Percentiles rank a stretch among this genome's conserved stretches.
These are phyloP conservation scores for Globisporangium nagaii DNA, from an alignment of 352 stramenopile species.

Conservation along the genomic window DNA sequence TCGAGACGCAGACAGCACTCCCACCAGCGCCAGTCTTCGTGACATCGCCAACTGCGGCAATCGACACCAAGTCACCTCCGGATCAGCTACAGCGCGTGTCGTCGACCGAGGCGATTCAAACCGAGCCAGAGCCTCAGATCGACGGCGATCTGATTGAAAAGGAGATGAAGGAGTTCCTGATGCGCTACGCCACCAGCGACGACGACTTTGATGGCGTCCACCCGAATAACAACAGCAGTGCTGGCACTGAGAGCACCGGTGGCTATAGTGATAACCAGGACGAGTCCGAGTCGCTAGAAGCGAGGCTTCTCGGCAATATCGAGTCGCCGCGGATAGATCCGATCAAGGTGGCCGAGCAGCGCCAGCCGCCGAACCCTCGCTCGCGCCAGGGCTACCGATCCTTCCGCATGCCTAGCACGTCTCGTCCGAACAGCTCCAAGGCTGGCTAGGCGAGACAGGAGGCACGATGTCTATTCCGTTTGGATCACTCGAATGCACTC, in stretches of 20 bases:
- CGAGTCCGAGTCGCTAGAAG: slow-evolving; percentile 12
- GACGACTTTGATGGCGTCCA: neutral
- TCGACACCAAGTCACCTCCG: neutral
- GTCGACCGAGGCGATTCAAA: neutral
- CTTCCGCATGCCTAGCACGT: slow-evolving; percentile 46
- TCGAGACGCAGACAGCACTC: slow-evolving; percentile 44
- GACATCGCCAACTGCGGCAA: neutral
- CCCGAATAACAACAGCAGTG: neutral
- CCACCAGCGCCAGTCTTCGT: slow-evolving; percentile 27
- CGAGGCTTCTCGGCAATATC: slow-evolving; percentile 7
- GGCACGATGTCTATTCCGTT: no score
- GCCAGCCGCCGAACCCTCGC: slow-evolving; percentile 37
- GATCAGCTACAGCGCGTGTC: neutral
- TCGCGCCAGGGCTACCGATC: slow-evolving; percentile 41
- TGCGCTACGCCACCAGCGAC: slow-evolving; percentile 21
- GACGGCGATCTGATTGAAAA: slow-evolving; percentile 33
- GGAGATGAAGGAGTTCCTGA: slow-evolving; percentile 57
- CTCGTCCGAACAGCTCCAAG: slow-evolving; percentile 9
- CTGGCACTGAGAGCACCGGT: neutral
- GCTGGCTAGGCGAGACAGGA: neutral
- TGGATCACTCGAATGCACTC: no score
- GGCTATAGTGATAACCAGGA: slow-evolving; percentile 6
- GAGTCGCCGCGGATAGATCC: slow-evolving; percentile 42
- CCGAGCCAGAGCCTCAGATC: slow-evolving; percentile 16
- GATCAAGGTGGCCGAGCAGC: slow-evolving; percentile 41